Evolutionary conservation across 164 flowering plant species (phyloP).

Genomic region (Tinospora cordifolia): DNA sequence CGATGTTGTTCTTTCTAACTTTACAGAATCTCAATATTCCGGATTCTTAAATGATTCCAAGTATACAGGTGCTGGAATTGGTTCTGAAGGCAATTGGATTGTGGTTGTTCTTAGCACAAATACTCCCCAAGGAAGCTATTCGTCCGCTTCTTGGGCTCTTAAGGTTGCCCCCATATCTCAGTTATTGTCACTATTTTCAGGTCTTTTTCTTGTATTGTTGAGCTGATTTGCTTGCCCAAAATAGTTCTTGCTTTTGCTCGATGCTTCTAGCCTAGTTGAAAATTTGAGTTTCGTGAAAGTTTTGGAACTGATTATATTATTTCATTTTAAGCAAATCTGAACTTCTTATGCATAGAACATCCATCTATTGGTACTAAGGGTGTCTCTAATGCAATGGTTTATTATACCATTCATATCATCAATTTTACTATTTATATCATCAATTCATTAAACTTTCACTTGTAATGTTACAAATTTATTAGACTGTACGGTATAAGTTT

Average conservation of each 20-base stretch:
- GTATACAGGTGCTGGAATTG: constrained; percentile 50
- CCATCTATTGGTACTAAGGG: too few species aligned
- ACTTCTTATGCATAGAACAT: too few species aligned
- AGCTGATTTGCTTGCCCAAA: constrained; percentile 5
- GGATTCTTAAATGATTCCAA: constrained; percentile 36
- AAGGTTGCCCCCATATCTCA: constrained; percentile 15
- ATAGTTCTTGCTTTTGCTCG: background rate
- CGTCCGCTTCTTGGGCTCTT: constrained; percentile 21
- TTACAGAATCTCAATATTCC: constrained; percentile 54
- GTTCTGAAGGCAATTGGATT: constrained; percentile 55
- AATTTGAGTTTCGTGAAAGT: background rate
- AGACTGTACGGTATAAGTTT: too few species aligned
- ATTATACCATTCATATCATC: too few species aligned
- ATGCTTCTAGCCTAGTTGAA: background rate
- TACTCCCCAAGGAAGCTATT: constrained; percentile 41
- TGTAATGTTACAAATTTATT: too few species aligned
- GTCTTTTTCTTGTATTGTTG: constrained; percentile 12
- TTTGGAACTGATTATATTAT: background rate
- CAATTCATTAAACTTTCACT: too few species aligned
- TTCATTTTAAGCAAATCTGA: too few species aligned
- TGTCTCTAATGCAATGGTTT: too few species aligned
- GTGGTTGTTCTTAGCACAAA: constrained; percentile 52
- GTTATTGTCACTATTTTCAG: constrained; percentile 21
- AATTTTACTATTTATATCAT: too few species aligned
- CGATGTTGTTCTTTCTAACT: constrained; percentile 53